Evolutionary conservation across 139 green algal species (phyloP), one percentile per base, ranked within the genome.

Genomic region (Astrephomene gubernaculifera): DNA sequence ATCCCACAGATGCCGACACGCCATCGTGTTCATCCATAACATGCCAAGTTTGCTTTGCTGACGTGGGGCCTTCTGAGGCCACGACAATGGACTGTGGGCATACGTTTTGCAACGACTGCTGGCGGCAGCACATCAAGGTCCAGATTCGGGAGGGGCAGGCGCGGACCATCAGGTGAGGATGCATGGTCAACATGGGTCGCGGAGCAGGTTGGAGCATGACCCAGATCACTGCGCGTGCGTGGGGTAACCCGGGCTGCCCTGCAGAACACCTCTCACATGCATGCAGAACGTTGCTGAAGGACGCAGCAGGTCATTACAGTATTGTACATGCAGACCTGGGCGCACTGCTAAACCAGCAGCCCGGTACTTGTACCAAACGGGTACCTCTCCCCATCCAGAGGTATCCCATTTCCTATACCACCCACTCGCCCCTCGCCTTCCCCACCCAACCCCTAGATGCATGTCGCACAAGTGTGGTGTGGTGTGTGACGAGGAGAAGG

Each of bases 81-180:
- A 93, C 88, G 0, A 86, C 79, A 67, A 98, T 98, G 92, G 89
- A 92, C 67, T 98, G 96, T 82, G 93, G 94, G 0, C 96, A 98
- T 87, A 87, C 65, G 4, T 98, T 96, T 89, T 98, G 96, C 93
- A 95, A 96, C 52, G 83, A 90, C 24, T 98, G 96, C 91, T 98
- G 96, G 96, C 86, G 53, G n/a, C 82, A 92, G 68, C 94, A 98
- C 87, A 80, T 96, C 53, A 65, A 87, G 22, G 92, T 94, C 4
- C 90, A 95, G 68, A 85, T 89, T 33, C 39, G 27, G 9, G 84
- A 89, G 6, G 84, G 74, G 21, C 80, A 85, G 25, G 84, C 84
- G 31, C 60, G 84, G 21, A 80, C 63, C 7, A 76, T 85, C 41
- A 79, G 75, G 87, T 90, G 69, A 81, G 80, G 24, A 29, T 75